These are phyloP conservation scores for Pyrenula massariospora DNA, from an alignment of 495 filamentous ascomycete species.

Conservation along the genomic window DNA sequence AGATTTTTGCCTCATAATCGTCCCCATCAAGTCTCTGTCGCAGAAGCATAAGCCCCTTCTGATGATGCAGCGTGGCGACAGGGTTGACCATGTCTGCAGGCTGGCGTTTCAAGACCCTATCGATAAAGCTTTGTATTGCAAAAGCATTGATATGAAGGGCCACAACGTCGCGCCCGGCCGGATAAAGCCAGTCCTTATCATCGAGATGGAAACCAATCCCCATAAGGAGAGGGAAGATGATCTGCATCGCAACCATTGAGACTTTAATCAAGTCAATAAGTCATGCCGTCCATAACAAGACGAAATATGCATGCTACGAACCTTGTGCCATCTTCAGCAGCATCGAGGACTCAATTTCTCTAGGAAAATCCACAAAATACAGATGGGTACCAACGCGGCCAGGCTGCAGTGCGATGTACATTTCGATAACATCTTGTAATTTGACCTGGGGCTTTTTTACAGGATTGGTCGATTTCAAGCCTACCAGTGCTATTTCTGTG, in stretches of 20 bases:
- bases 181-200: conserved; percentile 17
- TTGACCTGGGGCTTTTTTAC: not conserved
- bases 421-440: not conserved
- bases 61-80: conserved; percentile 11
- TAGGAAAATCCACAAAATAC: conserved; percentile 16
- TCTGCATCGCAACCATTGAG: conserved; percentile 23
- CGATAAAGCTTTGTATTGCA: conserved; percentile 2
- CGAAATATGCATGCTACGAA: conserved; percentile 2
- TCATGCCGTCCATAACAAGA: not conserved
- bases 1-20: conserved; percentile 7
- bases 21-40: conserved; percentile 17
- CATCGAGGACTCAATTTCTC: conserved; percentile 12
- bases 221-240: conserved; percentile 20
- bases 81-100: not conserved
- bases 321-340: conserved; percentile 10
- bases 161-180: conserved; percentile 18
- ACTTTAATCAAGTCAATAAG: conserved; percentile 12
- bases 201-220: conserved; percentile 21
- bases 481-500: not conserved
- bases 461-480: not conserved
- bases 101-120: conserved; percentile 7
- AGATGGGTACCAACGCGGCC: conserved; percentile 8
- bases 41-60: conserved; percentile 20
- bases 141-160: conserved; percentile 27
- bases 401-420: not conserved